Evolutionary conservation across 176 grass and related monocot genomes (phyloP).

Genomic region (Areca catechu): DNA sequence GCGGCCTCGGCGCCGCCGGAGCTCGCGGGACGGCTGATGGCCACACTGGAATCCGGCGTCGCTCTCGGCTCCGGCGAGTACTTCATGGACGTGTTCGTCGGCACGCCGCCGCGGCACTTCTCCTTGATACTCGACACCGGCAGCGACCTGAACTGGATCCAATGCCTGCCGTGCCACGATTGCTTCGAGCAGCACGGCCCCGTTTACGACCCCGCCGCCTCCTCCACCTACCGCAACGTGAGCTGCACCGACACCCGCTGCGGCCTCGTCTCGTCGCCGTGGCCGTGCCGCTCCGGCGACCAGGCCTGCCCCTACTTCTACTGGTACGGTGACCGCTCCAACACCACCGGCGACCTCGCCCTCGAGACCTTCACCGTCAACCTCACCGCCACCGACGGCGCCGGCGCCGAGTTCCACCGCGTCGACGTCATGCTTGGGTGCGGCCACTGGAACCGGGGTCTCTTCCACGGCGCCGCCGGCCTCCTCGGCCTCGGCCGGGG

Average conservation of each 20-base stretch:
- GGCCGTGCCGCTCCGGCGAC: constrained; percentile 8
- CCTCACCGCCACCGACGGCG: constrained; percentile 32
- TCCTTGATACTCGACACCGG: constrained; percentile 91
- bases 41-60: constrained; percentile 72
- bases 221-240: constrained; percentile 66
- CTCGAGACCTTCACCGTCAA: constrained; percentile 86
- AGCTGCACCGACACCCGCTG: constrained; percentile 61
- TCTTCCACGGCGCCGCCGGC: constrained; percentile 86
- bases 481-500: constrained; percentile 82
- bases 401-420: constrained; percentile 29
- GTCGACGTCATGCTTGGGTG: constrained; percentile 79
- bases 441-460: constrained; percentile 82
- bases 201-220: constrained; percentile 53
- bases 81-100: constrained; percentile 76
- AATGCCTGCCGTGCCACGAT: constrained; percentile 71
- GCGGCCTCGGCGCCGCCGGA: constrained; percentile 17
- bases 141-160: constrained; percentile 97
- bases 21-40: constrained; percentile 52
- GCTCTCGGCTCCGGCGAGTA: constrained; percentile 80
- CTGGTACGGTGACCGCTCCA: constrained; percentile 94
- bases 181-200: constrained; percentile 84
- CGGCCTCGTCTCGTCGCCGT: constrained; percentile 39
- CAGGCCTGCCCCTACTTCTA: constrained; percentile 83
- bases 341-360: constrained; percentile 87
- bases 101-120: constrained; percentile 75